Percentiles rank a stretch among this genome's conserved stretches.
These are phyloP conservation scores for Xylaria sp. DNA, from an alignment of 2,329 filamentous ascomycete species.

Conservation along the genomic window DNA sequence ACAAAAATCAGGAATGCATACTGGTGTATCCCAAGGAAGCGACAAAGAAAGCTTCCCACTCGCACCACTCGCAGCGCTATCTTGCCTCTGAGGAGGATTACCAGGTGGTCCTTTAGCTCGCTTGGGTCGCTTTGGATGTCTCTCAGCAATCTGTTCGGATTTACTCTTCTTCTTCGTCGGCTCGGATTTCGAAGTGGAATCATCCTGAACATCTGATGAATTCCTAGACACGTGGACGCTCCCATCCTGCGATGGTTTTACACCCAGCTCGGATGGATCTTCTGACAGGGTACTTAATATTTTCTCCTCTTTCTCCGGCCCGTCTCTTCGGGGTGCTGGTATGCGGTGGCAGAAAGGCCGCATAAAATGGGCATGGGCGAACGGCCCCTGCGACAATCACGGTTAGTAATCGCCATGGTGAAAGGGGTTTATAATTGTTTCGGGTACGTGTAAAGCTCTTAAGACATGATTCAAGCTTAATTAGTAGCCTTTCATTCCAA, in stretches of 20 bases:
- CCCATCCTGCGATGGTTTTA: constrained; percentile 38
- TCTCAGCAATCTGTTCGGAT: constrained; percentile 52
- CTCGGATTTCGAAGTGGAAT: constrained; percentile 42
- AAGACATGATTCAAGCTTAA: not conserved
- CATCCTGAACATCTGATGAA: constrained; percentile 40
- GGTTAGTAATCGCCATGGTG: not conserved
- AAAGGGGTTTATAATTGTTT: not conserved
- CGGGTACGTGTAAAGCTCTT: not conserved
- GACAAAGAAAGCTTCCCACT: constrained; percentile 40
- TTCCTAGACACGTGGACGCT: constrained; percentile 39
- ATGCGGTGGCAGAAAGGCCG: constrained; percentile 67
- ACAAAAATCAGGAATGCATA: not conserved
- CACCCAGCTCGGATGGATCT: constrained; percentile 44
- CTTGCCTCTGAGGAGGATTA: constrained; percentile 52
- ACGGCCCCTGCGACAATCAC: constrained; percentile 54
- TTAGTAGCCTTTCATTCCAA: not conserved
- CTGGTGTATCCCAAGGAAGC: constrained; percentile 47
- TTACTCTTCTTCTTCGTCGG: constrained; percentile 54
- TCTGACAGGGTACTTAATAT: constrained; percentile 46
- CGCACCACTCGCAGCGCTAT: constrained; percentile 40
- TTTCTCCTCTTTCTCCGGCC: constrained; percentile 49
- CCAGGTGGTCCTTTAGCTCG: constrained; percentile 52
- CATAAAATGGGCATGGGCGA: constrained; percentile 72
- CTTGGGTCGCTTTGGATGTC: constrained; percentile 51
- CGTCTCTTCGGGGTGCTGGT: constrained; percentile 49